Evolutionary conservation across 192 early-diverging fungal species (phyloP).

Genomic region (Coemansia reversa): DNA sequence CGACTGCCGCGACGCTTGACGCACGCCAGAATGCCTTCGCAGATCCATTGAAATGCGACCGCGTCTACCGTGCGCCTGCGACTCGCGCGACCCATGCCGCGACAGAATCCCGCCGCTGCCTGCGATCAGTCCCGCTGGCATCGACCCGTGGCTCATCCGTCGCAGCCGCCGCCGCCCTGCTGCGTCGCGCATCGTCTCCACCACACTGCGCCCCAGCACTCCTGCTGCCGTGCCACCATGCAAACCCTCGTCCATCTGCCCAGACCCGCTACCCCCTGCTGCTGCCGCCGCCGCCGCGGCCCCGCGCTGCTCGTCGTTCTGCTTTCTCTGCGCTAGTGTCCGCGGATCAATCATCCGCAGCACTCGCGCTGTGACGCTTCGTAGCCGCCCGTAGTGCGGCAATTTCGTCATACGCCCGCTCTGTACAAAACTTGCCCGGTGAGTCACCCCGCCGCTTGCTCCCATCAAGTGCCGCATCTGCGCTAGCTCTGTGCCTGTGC

Average conservation of each 20-base stretch:
- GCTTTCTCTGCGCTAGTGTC: conserved; percentile 23
- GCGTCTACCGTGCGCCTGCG: conserved; percentile 1
- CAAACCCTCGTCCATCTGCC: conserved; percentile 17
- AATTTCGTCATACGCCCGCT: conserved; percentile 52
- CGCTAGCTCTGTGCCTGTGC: conserved; percentile 5
- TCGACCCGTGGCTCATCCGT: conserved; percentile 32
- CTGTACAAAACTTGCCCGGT: conserved; percentile 20
- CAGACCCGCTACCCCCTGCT: conserved; percentile 1
- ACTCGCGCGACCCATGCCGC: conserved; percentile 30
- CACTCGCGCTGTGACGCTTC: conserved; percentile 47
- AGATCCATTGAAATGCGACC: conserved; percentile 10
- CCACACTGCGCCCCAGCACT: conserved; percentile 28
- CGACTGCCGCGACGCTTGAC: conserved; percentile 11
- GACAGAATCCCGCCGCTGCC: conserved; percentile 7
- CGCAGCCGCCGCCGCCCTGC: conserved; percentile 18
- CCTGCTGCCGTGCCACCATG: conserved; percentile 32
- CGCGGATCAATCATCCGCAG: conserved; percentile 52
- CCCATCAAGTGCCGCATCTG: conserved; percentile 5
- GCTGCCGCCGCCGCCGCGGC: conserved; percentile 5
- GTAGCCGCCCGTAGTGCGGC: conserved; percentile 52
- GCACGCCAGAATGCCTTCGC: background rate
- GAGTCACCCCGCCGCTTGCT: background rate
- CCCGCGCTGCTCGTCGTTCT: conserved; percentile 16
- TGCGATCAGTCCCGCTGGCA: conserved; percentile 1
- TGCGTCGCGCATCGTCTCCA: conserved; percentile 25